These are phyloP conservation scores for Globisporangium viniferum DNA, from an alignment of 352 stramenopile species.

Conservation along the genomic window DNA sequence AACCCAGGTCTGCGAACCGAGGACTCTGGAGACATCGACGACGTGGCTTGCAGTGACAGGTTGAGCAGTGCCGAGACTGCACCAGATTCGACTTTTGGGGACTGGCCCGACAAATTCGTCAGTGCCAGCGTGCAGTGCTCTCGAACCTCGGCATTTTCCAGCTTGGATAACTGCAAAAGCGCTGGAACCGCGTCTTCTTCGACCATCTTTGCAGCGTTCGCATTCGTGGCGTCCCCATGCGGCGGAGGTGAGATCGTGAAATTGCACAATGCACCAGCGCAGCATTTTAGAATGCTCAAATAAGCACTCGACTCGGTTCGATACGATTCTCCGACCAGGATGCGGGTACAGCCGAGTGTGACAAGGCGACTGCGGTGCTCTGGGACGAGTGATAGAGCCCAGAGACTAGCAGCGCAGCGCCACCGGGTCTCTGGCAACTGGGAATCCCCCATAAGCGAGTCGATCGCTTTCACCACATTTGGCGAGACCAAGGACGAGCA, in stretches of 20 bases:
- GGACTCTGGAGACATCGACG: not conserved
- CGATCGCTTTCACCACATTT: conserved; percentile 38
- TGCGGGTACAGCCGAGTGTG: conserved; percentile 35
- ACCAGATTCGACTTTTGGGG: conserved; percentile 63
- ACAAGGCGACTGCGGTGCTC: conserved; percentile 48
- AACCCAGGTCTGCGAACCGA: not conserved
- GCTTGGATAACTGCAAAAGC: conserved; percentile 56
- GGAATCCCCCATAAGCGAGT: conserved; percentile 27
- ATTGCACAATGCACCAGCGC: conserved; percentile 56
- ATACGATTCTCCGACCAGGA: conserved; percentile 47
- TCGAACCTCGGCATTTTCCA: conserved; percentile 57
- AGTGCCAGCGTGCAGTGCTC: conserved; percentile 70
- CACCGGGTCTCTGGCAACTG: conserved; percentile 54
- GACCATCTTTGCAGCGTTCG: conserved; percentile 58
- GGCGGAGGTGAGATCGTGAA: conserved; percentile 34
- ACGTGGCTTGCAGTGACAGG: conserved; percentile 33
- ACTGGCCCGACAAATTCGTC: conserved; percentile 67
- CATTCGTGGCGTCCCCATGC: conserved; percentile 15
- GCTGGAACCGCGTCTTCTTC: conserved; percentile 57
- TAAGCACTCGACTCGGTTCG: conserved; percentile 18
- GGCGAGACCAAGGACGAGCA: conserved; percentile 27
- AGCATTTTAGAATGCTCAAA: conserved; percentile 51
- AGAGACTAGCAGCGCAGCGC: conserved; percentile 58
- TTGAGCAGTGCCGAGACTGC: conserved; percentile 57
- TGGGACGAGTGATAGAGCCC: conserved; percentile 41